These are phyloP conservation scores for Globisporangium alternatum DNA, from an alignment of 352 stramenopile species.

Conservation along the genomic window DNA sequence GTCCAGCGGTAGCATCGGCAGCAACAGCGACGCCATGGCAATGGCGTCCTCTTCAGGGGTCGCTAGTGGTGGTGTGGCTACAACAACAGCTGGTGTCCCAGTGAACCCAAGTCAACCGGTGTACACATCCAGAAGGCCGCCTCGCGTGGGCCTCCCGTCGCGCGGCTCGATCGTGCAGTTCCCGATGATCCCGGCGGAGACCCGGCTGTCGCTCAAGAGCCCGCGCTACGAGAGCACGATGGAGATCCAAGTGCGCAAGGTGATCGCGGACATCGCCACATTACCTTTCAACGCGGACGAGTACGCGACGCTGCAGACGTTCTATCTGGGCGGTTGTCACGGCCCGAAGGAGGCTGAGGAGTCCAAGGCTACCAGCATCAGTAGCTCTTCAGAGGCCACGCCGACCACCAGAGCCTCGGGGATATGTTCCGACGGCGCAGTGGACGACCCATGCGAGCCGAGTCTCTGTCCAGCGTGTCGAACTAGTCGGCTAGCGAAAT, in stretches of 20 bases:
- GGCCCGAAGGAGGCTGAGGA: slow-evolving; percentile 25
- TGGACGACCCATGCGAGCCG: slow-evolving; percentile 27
- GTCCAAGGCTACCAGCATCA: not conserved
- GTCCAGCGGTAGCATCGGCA: slow-evolving; percentile 43
- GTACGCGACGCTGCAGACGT: slow-evolving; percentile 52
- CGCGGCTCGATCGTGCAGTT: slow-evolving; percentile 38
- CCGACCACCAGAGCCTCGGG: not conserved
- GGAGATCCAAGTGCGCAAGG: slow-evolving; percentile 66
- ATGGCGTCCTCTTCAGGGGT: slow-evolving; percentile 15
- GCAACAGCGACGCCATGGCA: slow-evolving; percentile 35
- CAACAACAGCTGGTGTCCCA: slow-evolving; percentile 17
- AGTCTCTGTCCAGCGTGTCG: slow-evolving; percentile 34
- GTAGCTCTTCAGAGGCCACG: not conserved
- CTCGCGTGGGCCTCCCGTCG: slow-evolving; percentile 42
- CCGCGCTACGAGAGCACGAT: slow-evolving; percentile 72
- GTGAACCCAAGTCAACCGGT: not conserved
- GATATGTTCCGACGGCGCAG: slow-evolving; percentile 16
- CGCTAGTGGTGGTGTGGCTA: slow-evolving; percentile 13
- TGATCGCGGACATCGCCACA: slow-evolving; percentile 57
- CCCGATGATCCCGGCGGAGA: slow-evolving; percentile 30
- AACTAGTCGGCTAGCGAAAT: slow-evolving; percentile 53
- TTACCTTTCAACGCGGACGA: slow-evolving; percentile 70
- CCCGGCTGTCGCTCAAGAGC: slow-evolving; percentile 60
- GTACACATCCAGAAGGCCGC: slow-evolving; percentile 16
- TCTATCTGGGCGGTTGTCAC: slow-evolving; percentile 56